Evolutionary conservation across 2,329 filamentous ascomycete species (phyloP).

Genomic region (Diaporthe humulicola): DNA sequence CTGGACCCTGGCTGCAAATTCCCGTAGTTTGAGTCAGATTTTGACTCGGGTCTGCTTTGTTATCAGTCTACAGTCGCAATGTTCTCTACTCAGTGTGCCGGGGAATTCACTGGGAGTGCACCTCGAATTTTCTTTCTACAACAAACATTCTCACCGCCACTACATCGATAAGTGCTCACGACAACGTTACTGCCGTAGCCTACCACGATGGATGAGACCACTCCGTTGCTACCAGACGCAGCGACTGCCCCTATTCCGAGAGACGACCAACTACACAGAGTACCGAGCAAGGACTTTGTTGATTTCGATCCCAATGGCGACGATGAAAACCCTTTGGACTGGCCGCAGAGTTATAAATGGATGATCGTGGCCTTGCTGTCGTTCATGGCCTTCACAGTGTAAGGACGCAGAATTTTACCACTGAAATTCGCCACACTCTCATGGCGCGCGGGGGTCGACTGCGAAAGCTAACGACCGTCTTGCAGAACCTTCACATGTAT

Average conservation of each 20-base stretch:
- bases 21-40: constrained; percentile 20
- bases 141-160: neutral
- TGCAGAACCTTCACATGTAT: constrained; percentile 70
- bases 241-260: constrained; percentile 42
- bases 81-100: neutral
- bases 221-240: constrained; percentile 48
- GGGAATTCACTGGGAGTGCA: neutral
- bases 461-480: neutral
- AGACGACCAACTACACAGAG: constrained; percentile 40
- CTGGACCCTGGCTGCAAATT: constrained; percentile 15
- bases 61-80: constrained; percentile 1
- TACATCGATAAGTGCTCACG: neutral
- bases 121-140: neutral
- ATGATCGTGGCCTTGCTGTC: constrained; percentile 65
- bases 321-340: constrained; percentile 65
- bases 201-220: constrained; percentile 50
- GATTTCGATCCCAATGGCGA: constrained; percentile 62
- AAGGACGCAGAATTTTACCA: constrained; percentile 42
- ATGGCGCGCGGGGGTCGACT: neutral
- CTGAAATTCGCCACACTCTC: neutral
- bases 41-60: neutral
- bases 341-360: constrained; percentile 66
- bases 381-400: constrained; percentile 70
- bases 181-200: neutral
- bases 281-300: constrained; percentile 48